Evolutionary conservation across 73 alveolate species (phyloP).

Genomic region (Paramecium primaurelia): DNA sequence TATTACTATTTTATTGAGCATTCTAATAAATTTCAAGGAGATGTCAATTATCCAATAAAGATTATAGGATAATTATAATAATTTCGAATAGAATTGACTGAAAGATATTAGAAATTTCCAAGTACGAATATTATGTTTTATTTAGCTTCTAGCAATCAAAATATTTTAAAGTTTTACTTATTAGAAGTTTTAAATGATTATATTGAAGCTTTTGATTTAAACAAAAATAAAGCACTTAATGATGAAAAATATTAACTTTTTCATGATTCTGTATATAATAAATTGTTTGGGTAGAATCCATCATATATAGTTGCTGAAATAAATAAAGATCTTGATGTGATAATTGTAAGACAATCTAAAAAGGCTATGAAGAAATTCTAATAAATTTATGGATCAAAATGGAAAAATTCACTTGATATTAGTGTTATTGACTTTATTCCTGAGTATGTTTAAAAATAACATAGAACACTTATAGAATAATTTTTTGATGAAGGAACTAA

Average conservation of each 20-base stretch:
- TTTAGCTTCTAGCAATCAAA: not conserved
- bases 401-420: not conserved
- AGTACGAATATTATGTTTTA: not conserved
- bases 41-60: not conserved
- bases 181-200: conserved; percentile 20
- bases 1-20: not conserved
- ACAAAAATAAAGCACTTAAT: not conserved
- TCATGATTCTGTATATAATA: not conserved
- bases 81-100: not conserved
- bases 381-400: not conserved
- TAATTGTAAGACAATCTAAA: not conserved
- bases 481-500: conserved; percentile 17
- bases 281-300: not conserved
- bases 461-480: not conserved
- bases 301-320: not conserved
- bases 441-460: not conserved
- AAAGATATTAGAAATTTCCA: conserved; percentile 22
- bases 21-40: not conserved
- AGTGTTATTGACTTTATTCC: not conserved
- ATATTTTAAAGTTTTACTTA: not conserved
- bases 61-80: not conserved
- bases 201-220: not conserved
- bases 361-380: not conserved
- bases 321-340: not conserved
- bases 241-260: not conserved